Percentiles rank a stretch among this genome's conserved stretches.
Evolutionary conservation across 257 asterid genomes (phyloP).

Genomic region (Ligustrum vulgare): DNA sequence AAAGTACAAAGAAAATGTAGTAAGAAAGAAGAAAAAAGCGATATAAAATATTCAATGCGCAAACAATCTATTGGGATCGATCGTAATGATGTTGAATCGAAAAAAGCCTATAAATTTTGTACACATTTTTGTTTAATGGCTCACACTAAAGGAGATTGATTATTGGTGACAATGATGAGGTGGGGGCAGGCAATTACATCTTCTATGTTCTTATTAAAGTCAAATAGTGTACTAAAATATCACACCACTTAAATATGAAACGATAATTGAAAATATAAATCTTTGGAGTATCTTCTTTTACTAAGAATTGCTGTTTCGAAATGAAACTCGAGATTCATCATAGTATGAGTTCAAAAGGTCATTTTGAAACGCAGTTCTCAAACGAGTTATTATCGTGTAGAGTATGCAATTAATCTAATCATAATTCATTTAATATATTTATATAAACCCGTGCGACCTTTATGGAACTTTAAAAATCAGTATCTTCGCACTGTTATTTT

Average conservation of each 20-base stretch:
- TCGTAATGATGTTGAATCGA: constrained; percentile 38
- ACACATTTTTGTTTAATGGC: constrained; percentile 27
- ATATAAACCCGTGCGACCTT: too few species aligned
- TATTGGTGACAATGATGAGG: constrained; percentile 24
- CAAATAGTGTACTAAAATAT: background rate
- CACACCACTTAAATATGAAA: too few species aligned
- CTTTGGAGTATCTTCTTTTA: too few species aligned
- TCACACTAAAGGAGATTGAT: constrained; percentile 23
- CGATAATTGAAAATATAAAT: too few species aligned
- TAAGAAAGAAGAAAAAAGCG: background rate
- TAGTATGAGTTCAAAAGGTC: background rate
- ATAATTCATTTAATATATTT: too few species aligned
- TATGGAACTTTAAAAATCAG: too few species aligned
- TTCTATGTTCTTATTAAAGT: background rate
- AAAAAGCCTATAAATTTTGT: constrained; percentile 23
- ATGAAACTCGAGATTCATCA: too few species aligned
- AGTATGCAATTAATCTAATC: too few species aligned
- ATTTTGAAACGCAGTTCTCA: background rate
- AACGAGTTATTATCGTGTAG: background rate
- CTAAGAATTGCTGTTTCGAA: too few species aligned
- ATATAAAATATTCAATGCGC: constrained; percentile 12
- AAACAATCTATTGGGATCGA: constrained; percentile 30
- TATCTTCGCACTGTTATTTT: too few species aligned
- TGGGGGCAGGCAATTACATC: constrained; percentile 12
- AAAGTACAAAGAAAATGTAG: background rate